Conservation (phyloP, 768 basidiomycete species). For the Cystoderma amianthinum region DNA sequence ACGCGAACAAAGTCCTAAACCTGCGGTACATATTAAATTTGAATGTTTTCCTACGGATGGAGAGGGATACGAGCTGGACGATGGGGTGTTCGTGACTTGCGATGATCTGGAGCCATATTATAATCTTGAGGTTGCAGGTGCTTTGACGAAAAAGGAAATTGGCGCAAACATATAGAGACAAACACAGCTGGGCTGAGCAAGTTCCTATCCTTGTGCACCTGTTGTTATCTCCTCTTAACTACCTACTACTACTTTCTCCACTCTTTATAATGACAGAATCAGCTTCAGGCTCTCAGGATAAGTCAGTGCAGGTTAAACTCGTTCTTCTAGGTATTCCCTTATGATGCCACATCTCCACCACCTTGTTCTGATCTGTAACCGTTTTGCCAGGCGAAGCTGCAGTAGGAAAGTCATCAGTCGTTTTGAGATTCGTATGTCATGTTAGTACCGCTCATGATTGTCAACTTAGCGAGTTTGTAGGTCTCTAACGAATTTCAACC, state of each 20-base stretch:
- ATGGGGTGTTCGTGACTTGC: conserved; percentile 36
- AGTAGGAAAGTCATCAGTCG: conserved; percentile 98
- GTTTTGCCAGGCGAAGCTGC: conserved; percentile 81
- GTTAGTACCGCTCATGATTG: conserved; percentile 7
- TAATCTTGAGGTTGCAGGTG: no score
- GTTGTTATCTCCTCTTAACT: conserved; percentile 8
- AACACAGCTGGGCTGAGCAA: conserved; percentile 8
- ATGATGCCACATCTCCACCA: conserved; percentile 1
- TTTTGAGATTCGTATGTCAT: conserved; percentile 82
- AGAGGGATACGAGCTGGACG: conserved; percentile 29
- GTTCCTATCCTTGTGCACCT: conserved; percentile 6
- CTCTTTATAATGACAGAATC: conserved; percentile 58
- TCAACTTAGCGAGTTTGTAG: conserved; percentile 27
- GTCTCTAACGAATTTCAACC: conserved; percentile 97
- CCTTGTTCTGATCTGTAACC: neutral
- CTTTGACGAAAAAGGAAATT: conserved; percentile 10
- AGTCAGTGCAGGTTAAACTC: conserved; percentile 96
- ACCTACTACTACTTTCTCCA: conserved; percentile 3
- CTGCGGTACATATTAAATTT: neutral
- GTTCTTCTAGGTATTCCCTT: conserved; percentile 73
- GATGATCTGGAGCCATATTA: conserved; percentile 33
- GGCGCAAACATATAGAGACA: conserved; percentile 14
- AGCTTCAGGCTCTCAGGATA: conserved; percentile 71
- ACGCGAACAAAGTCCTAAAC: neutral
- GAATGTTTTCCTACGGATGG: conserved; percentile 10